These are phyloP conservation scores for Wakefieldia striispora DNA, from an alignment of 768 basidiomycete genomes.

Conservation along the genomic window DNA sequence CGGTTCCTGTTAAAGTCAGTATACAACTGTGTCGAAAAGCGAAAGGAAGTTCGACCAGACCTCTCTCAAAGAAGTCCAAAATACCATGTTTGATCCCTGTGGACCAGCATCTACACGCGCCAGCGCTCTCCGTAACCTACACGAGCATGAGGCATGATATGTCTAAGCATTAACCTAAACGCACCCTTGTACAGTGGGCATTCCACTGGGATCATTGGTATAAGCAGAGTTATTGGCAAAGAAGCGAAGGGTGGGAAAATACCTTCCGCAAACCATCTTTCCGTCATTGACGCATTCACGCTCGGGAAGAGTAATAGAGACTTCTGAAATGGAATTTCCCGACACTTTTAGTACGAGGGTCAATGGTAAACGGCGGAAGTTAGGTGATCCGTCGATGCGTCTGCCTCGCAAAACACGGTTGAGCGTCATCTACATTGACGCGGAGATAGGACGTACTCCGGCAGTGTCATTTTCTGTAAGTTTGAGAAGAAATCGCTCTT, in stretches of 20 bases:
- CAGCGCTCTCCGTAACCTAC: conserved; percentile 75
- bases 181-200: conserved; percentile 87
- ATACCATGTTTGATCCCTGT: conserved; percentile 69
- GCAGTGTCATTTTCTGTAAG: conserved; percentile 93
- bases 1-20: conserved; percentile 61
- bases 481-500: conserved; percentile 95
- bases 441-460: conserved; percentile 59
- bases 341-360: conserved; percentile 38
- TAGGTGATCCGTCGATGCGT: conserved; percentile 91
- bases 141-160: not conserved
- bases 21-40: not conserved
- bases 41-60: conserved; percentile 36
- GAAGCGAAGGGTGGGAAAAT: conserved; percentile 7
- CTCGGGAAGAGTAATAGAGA: conserved; percentile 35
- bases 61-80: conserved; percentile 96
- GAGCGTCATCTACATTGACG: conserved; percentile 1
- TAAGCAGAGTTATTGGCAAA: conserved; percentile 23
- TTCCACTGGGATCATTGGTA: conserved; percentile 56
- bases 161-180: not conserved
- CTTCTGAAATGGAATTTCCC: conserved; percentile 29
- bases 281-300: conserved; percentile 36
- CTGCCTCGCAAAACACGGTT: conserved; percentile 31
- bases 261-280: conserved; percentile 81
- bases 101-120: conserved; percentile 77
- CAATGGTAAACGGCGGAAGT: conserved; percentile 83